Evolutionary conservation across 768 basidiomycete species (phyloP), one percentile per base, ranked within the genome.

Genomic region (Cystofilobasidium capitatum): DNA sequence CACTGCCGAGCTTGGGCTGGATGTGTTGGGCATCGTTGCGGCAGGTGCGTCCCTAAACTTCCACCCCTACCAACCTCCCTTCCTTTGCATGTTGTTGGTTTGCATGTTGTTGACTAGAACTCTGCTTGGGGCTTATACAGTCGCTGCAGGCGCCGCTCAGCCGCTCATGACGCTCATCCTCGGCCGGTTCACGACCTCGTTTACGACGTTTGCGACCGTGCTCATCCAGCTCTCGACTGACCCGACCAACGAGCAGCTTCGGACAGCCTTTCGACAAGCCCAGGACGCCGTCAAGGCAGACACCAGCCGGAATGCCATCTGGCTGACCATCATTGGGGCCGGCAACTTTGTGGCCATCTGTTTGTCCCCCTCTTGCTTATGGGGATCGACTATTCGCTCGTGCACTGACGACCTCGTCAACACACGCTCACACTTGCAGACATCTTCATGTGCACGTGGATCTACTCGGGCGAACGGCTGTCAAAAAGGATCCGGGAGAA

Each of bases 401-500:
- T 20, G 54, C 33, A 20, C 20, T 26, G 10, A 62, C n/a, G 10
- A 22, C 40, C 17, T 14, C 17, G 10, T 14, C 24, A 24, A 44
- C 13, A 40, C 51, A 55, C 29, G 33, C 29, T 55, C 33, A 26
- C 33, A 55, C 51, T n/a, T 51, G 44, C 4, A 20, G 17, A 16
- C 44, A 5, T 45, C 44, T 16, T 6, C 78, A 91, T 77, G 77
- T 70, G 75, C 39, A 76, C 76, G 66, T 81, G 79, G 79, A 75
- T 77, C 66, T 77, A 72, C 58, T 79, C 79, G 13, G 80, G 87
- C n/a, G 92, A 96, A 76, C 76, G 86, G 44, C 88, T 86, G 70
- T 84, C 91, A 0, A 61, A 61, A 39, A 36, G 92, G 36, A 82
- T 96, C 49, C 84, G 93, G 35, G 90, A 94, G 78, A 79, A 77